These are phyloP conservation scores for Nitzschia sp. DNA, from an alignment of 108 stramenopile genomes.

Conservation along the genomic window DNA sequence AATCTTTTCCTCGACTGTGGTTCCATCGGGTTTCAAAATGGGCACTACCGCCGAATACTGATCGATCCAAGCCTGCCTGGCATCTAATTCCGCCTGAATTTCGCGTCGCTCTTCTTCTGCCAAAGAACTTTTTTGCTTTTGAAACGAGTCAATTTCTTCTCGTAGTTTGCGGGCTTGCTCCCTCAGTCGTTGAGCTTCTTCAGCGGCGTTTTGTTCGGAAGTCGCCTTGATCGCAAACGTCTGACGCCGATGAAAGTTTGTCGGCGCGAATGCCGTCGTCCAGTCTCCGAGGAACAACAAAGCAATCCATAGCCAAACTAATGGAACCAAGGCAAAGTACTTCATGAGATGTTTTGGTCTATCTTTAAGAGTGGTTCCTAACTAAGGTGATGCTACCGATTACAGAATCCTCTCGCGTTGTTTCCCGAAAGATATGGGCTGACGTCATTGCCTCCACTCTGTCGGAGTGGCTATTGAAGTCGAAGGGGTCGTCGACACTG, in stretches of 20 bases:
- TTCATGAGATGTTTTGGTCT: too few relatives aligned
- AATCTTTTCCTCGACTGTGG: slow-evolving; percentile 59
- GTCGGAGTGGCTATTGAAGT: too few relatives aligned
- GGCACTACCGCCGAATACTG: slow-evolving; percentile 73
- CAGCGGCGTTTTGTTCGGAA: slow-evolving; percentile 5
- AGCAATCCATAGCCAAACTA: neutral
- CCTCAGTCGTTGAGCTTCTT: slow-evolving; percentile 33
- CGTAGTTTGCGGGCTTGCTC: slow-evolving; percentile 58
- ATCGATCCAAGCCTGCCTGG: slow-evolving; percentile 12
- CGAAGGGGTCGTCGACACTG: too few relatives aligned
- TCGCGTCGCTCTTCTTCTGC: slow-evolving; percentile 38
- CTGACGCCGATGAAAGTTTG: too few relatives aligned
- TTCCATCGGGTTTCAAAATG: slow-evolving; percentile 80
- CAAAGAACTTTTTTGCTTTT: slow-evolving; percentile 40
- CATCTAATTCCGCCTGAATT: slow-evolving; percentile 27
- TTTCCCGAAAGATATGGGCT: too few relatives aligned
- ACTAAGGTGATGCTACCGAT: too few relatives aligned
- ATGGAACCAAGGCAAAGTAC: neutral
- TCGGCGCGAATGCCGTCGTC: too few relatives aligned
- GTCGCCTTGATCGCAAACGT: too few relatives aligned
- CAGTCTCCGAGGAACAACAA: too few relatives aligned
- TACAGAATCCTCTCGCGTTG: too few relatives aligned
- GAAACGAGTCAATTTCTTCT: slow-evolving; percentile 48
- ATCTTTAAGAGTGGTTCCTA: too few relatives aligned
- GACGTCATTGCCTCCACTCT: too few relatives aligned